Evolutionary conservation across 2,329 filamentous ascomycete genomes (phyloP).

Genomic region (Aphanoascus verrucosus): DNA sequence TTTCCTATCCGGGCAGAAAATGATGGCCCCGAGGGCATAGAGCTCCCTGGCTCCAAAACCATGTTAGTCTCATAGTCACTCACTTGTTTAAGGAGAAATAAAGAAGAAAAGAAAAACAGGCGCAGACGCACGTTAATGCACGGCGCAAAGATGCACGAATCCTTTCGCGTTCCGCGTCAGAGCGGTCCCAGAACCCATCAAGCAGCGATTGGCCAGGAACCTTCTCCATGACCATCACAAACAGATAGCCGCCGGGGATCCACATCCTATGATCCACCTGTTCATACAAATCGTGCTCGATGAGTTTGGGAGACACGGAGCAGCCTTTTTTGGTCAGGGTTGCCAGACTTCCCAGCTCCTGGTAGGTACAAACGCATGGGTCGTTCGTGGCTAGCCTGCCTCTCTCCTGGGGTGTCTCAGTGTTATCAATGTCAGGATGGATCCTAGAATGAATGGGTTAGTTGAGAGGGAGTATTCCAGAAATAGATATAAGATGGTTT

Average conservation of each 20-base stretch:
- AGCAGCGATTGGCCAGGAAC: constrained; percentile 8
- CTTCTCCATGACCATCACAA: constrained; percentile 12
- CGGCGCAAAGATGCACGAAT: constrained; percentile 9
- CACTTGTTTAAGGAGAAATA: not conserved
- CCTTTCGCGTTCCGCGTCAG: constrained; percentile 1
- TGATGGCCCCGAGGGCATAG: not conserved
- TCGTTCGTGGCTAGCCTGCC: not conserved
- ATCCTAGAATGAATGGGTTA: not conserved
- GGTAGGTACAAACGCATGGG: not conserved
- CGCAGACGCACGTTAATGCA: constrained; percentile 5
- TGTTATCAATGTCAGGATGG: not conserved
- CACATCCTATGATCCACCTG: not conserved
- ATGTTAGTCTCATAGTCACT: not conserved
- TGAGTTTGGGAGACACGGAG: constrained; percentile 5
- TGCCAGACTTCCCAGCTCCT: not conserved
- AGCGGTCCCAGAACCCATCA: constrained; percentile 2
- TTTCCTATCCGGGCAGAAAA: not conserved
- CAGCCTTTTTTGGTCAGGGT: not conserved
- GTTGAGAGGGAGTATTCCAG: not conserved
- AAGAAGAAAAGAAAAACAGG: not conserved
- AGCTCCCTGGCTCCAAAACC: not conserved
- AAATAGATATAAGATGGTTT: not conserved
- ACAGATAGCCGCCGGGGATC: constrained; percentile 10
- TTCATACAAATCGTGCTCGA: not conserved
- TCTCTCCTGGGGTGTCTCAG: not conserved